phyloP scores from a whole-genome alignment of 1,284 basidiomycete species.

The Sporisorium iseilematis-ciliati region DNA sequence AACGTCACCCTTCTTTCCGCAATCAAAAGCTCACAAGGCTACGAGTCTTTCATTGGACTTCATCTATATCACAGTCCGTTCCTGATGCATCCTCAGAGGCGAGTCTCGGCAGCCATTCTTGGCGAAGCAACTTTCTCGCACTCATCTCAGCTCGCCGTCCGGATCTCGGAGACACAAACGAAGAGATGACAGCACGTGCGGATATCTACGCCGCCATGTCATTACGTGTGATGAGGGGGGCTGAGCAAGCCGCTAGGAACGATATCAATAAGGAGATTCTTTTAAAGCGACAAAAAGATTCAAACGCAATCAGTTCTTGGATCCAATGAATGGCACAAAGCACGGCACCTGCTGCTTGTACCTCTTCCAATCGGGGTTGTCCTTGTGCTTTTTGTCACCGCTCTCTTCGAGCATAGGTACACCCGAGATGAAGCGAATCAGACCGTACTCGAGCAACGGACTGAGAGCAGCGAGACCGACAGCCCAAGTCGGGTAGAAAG shows the following conservation, averaged over 20 bases:
- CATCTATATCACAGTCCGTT: too few species aligned
- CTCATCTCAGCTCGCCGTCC: too few species aligned
- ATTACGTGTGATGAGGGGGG: not conserved
- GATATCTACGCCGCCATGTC: not conserved
- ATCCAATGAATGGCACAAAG: slow-evolving; percentile 60
- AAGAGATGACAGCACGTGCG: not conserved
- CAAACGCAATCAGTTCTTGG: slow-evolving; percentile 33
- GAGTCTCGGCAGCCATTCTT: too few species aligned
- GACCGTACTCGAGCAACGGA: slow-evolving; percentile 77
- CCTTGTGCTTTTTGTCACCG: slow-evolving; percentile 78
- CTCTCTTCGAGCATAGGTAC: slow-evolving; percentile 78
- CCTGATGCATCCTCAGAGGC: too few species aligned
- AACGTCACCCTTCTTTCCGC: too few species aligned
- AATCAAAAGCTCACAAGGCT: too few species aligned
- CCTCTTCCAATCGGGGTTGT: slow-evolving; percentile 77
- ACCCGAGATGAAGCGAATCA: slow-evolving; percentile 74
- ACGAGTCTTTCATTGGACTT: too few species aligned
- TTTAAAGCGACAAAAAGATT: not conserved
- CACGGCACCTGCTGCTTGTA: slow-evolving; percentile 74
- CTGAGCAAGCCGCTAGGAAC: not conserved
- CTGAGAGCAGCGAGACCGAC: slow-evolving; percentile 74
- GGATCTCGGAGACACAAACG: not conserved
- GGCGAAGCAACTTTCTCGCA: too few species aligned
- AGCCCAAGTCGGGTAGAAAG: slow-evolving; percentile 71
- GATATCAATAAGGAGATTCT: not conserved